phyloP scores from a whole-genome alignment of 306 rosid species.

The Cucumis sativus region DNA sequence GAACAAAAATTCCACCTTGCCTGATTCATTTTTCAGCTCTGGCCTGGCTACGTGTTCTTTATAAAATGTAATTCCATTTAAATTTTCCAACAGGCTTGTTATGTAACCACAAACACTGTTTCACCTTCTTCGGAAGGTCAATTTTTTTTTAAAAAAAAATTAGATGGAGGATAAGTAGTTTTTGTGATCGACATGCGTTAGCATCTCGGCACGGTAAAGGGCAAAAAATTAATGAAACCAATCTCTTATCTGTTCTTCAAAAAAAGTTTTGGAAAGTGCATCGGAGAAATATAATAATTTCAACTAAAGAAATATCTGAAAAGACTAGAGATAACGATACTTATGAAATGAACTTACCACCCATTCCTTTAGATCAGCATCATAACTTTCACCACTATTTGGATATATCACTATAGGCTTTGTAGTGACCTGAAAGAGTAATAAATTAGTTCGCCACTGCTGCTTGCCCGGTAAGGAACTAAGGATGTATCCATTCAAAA shows the following conservation, averaged over 20 bases:
- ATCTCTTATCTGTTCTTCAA: background rate
- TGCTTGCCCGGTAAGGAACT: background rate
- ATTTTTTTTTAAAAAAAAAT: background rate
- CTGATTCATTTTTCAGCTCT: background rate
- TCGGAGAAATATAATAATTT: background rate
- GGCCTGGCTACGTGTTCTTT: background rate
- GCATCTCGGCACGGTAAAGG: background rate
- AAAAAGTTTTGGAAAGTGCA: background rate
- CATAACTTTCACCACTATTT: conserved; percentile 81
- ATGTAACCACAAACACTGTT: background rate
- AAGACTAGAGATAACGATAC: background rate
- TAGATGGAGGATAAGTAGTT: background rate
- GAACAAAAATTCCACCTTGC: background rate
- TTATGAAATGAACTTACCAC: conserved; percentile 35
- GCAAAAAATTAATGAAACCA: background rate
- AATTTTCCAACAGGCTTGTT: background rate
- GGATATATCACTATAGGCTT: conserved; percentile 74
- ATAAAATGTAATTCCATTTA: background rate
- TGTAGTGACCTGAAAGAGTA: conserved; percentile 40
- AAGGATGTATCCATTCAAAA: background rate
- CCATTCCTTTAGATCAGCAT: conserved; percentile 49
- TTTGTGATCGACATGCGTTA: background rate
- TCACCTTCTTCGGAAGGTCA: background rate
- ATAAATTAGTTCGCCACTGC: background rate
- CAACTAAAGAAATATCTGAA: background rate